phyloP scores from a whole-genome alignment of 2,329 filamentous ascomycete species.

The Helotiales sp. region DNA sequence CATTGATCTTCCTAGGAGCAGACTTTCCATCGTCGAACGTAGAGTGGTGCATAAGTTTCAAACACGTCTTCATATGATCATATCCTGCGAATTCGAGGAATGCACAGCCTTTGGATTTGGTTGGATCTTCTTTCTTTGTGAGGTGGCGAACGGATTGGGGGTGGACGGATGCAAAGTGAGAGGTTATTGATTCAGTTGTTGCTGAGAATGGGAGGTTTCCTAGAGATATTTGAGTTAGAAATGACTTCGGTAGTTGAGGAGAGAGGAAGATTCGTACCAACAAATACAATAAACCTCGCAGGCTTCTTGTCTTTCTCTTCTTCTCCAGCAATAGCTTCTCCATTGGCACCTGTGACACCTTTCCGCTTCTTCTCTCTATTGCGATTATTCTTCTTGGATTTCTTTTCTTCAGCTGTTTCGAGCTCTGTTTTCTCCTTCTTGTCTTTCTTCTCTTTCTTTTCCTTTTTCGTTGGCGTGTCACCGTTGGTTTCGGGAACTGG shows the following conservation, averaged over 20 bases:
- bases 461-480: constrained; percentile 4
- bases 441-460: background rate
- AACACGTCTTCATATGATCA: constrained; percentile 88
- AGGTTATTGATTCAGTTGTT: constrained; percentile 65
- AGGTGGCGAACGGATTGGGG: constrained; percentile 72
- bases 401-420: constrained; percentile 26
- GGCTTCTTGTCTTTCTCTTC: constrained; percentile 23
- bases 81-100: constrained; percentile 88
- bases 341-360: constrained; percentile 14
- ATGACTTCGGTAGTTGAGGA: constrained; percentile 3
- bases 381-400: constrained; percentile 39
- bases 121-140: constrained; percentile 62
- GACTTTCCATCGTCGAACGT: constrained; percentile 62
- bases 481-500: background rate
- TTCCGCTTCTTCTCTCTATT: constrained; percentile 37
- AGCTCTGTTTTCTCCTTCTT: constrained; percentile 11
- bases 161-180: constrained; percentile 76
- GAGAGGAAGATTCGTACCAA: constrained; percentile 49
- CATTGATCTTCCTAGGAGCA: constrained; percentile 76
- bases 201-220: constrained; percentile 89
- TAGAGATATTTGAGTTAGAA: constrained; percentile 34
- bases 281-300: constrained; percentile 73
- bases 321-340: constrained; percentile 4
- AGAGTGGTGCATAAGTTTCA: constrained; percentile 88
- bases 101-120: constrained; percentile 72